Percentiles rank a stretch among this genome's conserved stretches.
Conservation (phyloP, 1,284 basidiomycete species). For the Moesziomyces sp. region DNA sequence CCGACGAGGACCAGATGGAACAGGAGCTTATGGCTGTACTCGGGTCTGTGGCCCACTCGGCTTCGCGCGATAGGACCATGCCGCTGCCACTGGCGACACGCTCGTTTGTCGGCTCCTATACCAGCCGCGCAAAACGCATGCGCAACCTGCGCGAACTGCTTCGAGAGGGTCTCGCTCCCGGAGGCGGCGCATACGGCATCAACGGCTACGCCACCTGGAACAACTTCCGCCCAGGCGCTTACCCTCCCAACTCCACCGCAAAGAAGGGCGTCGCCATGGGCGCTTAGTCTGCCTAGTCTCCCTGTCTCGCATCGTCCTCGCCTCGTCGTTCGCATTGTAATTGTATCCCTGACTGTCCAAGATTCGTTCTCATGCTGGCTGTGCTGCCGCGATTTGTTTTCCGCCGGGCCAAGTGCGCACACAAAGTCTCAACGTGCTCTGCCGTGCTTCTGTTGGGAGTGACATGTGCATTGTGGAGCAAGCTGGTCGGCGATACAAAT, state of each 20-base stretch:
- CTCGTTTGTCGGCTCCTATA: constrained; percentile 55
- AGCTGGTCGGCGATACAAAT: background rate
- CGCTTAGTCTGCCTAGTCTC: constrained; percentile 4
- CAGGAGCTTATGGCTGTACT: constrained; percentile 47
- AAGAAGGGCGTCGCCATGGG: constrained; percentile 33
- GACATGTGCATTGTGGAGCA: too few relatives aligned
- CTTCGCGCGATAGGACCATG: constrained; percentile 50
- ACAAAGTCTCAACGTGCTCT: too few relatives aligned
- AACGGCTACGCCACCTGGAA: constrained; percentile 46
- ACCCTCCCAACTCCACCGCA: background rate
- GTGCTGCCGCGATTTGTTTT: too few relatives aligned
- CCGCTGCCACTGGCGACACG: constrained; percentile 57
- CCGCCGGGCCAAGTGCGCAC: too few relatives aligned
- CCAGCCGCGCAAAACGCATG: constrained; percentile 53
- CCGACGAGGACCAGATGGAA: constrained; percentile 61
- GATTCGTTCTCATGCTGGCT: too few relatives aligned
- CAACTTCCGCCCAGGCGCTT: constrained; percentile 5
- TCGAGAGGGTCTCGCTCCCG: constrained; percentile 50
- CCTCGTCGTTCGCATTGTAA: background rate
- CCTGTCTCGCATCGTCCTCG: background rate
- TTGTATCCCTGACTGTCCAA: background rate
- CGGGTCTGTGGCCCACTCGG: constrained; percentile 49
- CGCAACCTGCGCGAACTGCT: constrained; percentile 55
- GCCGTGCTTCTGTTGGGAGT: too few relatives aligned
- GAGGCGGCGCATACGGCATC: constrained; percentile 42